Conservation (phyloP, 352 stramenopile species). For the Discostella stelligera region DNA sequence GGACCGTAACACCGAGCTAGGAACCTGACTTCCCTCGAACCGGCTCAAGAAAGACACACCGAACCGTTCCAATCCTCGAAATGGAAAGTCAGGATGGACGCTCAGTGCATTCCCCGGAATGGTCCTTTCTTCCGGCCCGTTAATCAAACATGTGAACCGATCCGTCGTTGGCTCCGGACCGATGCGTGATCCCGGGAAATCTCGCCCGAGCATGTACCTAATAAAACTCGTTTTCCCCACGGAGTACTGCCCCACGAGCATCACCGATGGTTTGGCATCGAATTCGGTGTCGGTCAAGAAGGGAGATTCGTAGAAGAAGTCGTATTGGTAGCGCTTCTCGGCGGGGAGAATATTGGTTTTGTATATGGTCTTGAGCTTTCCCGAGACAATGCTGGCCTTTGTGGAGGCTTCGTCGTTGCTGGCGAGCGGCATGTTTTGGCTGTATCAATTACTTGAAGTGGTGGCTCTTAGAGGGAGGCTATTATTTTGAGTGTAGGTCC, state of each 20-base stretch:
- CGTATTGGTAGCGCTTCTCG: slow-evolving; percentile 74
- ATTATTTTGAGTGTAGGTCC: background rate
- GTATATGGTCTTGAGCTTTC: slow-evolving; percentile 83
- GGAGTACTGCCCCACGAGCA: slow-evolving; percentile 87
- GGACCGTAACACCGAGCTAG: slow-evolving; percentile 88
- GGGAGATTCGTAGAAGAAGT: slow-evolving; percentile 83
- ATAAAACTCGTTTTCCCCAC: slow-evolving; percentile 99
- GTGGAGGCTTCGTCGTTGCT: slow-evolving; percentile 91
- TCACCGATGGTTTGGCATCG: slow-evolving; percentile 77
- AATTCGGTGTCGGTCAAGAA: slow-evolving; percentile 71
- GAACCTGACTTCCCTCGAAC: slow-evolving; percentile 89
- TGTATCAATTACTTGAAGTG: too few species aligned
- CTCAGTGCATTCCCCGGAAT: slow-evolving; percentile 87
- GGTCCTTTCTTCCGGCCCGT: slow-evolving; percentile 89
- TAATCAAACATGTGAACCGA: slow-evolving; percentile 93
- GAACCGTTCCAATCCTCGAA: slow-evolving; percentile 90
- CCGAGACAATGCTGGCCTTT: slow-evolving; percentile 76
- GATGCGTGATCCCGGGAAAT: slow-evolving; percentile 95
- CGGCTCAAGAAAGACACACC: slow-evolving; percentile 93
- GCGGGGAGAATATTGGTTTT: slow-evolving; percentile 79
- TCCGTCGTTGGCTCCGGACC: slow-evolving; percentile 97
- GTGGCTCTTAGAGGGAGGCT: background rate
- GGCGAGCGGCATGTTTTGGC: slow-evolving; percentile 42
- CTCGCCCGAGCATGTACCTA: slow-evolving; percentile 91
- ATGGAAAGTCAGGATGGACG: slow-evolving; percentile 84